A percentile compares a stretch with the other conserved stretches of the same genome.
phyloP scores from a whole-genome alignment of 2,329 filamentous ascomycete genomes.

The Zymoseptoria ardabiliae region DNA sequence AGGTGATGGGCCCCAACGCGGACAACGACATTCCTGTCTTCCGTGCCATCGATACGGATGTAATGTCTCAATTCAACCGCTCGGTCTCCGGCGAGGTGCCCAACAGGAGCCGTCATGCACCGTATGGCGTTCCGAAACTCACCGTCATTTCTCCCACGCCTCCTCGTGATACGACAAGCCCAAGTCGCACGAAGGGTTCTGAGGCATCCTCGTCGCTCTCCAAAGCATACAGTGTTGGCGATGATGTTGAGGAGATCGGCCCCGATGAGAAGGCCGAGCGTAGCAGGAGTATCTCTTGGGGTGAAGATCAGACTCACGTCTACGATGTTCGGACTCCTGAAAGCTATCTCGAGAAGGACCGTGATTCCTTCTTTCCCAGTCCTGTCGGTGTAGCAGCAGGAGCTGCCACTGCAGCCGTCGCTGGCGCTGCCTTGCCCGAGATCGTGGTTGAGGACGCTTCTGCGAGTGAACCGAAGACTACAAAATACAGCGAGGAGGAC shows the following conservation, averaged over 20 bases:
- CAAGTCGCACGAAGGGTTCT: slow-evolving; percentile 31
- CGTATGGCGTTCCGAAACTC: slow-evolving; percentile 43
- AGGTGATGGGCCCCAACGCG: slow-evolving; percentile 35
- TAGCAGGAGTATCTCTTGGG: slow-evolving; percentile 39
- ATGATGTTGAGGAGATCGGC: slow-evolving; percentile 6
- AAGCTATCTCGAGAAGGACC: slow-evolving; percentile 23
- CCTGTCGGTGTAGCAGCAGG: slow-evolving; percentile 9
- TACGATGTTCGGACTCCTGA: slow-evolving; percentile 43
- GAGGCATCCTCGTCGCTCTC: slow-evolving; percentile 25
- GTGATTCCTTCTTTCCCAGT: slow-evolving; percentile 19
- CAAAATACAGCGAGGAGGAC: slow-evolving; percentile 27
- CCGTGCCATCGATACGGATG: slow-evolving; percentile 32
- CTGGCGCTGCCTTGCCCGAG: slow-evolving; percentile 27
- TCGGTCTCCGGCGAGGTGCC: slow-evolving; percentile 6
- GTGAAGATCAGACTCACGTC: slow-evolving; percentile 40
- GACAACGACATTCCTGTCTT: slow-evolving; percentile 39
- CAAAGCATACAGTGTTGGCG: slow-evolving; percentile 10
- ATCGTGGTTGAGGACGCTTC: slow-evolving; percentile 34
- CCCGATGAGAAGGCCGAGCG: slow-evolving; percentile 16
- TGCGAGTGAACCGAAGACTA: slow-evolving; percentile 21
- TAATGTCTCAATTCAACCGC: slow-evolving; percentile 9
- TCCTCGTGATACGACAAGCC: slow-evolving; percentile 36
- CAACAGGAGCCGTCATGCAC: slow-evolving; percentile 16
- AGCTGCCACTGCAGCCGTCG: slow-evolving; percentile 9
- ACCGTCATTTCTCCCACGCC: slow-evolving; percentile 54